Conservation (phyloP, 805 yeast species). For the Ogataea philodendri region DNA sequence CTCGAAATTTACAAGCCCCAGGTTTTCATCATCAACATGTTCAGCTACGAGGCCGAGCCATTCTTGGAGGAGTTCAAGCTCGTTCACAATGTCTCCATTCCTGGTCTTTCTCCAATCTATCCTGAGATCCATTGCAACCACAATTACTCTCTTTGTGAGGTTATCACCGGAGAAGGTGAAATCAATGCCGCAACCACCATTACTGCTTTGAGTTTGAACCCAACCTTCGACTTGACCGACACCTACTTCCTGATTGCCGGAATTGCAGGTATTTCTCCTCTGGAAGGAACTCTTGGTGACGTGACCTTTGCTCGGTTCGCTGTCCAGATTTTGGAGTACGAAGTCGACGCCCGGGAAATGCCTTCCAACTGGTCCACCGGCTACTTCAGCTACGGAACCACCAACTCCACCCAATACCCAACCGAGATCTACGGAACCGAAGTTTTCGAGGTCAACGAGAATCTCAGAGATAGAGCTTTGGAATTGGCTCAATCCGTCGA, state of each 20-base stretch:
- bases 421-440: constrained; percentile 59
- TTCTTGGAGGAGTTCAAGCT: constrained; percentile 51
- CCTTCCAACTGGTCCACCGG: constrained; percentile 58
- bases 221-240: constrained; percentile 54
- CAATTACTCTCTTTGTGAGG: constrained; percentile 53
- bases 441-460: constrained; percentile 59
- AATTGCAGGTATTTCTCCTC: constrained; percentile 64
- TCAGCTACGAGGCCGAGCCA: constrained; percentile 48
- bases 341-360: constrained; percentile 51
- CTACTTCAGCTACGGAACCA: constrained; percentile 54
- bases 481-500: constrained; percentile 46
- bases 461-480: constrained; percentile 56
- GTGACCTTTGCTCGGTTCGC: constrained; percentile 61
- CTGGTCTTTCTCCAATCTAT: constrained; percentile 63
- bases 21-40: constrained; percentile 55
- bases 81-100: constrained; percentile 53
- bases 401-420: constrained; percentile 50
- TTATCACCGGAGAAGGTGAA: constrained; percentile 70
- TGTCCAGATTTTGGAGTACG: constrained; percentile 59
- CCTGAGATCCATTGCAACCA: constrained; percentile 55
- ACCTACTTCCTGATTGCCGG: constrained; percentile 66
- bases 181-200: constrained; percentile 62
- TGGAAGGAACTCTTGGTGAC: constrained; percentile 54
- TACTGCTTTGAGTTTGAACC: constrained; percentile 51
- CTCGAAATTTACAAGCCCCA: constrained; percentile 45